Conservation (phyloP, 129 eudicot genomes). For the Flaveria robusta region DNA sequence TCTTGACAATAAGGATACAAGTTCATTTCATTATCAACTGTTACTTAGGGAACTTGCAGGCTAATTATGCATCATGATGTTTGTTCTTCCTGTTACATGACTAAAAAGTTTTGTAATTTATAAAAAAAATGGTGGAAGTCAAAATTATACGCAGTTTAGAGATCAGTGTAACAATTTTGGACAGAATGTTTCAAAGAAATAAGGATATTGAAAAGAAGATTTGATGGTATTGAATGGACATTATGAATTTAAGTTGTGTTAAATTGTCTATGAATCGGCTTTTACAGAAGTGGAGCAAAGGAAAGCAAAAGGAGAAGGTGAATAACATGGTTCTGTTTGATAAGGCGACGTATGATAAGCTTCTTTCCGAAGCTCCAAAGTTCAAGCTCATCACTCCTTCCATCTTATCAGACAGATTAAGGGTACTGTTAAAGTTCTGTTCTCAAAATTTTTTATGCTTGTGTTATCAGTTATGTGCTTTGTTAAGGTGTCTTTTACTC, state of each 20-base stretch:
- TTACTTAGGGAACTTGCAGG: background rate
- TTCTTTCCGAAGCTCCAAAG: constrained; percentile 85
- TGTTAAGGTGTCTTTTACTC: background rate
- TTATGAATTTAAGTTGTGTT: background rate
- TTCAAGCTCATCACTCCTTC: constrained; percentile 87
- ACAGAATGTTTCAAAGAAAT: background rate
- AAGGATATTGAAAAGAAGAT: background rate
- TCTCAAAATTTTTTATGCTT: background rate
- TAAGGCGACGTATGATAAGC: constrained; percentile 89
- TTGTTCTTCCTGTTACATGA: background rate
- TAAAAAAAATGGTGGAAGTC: background rate
- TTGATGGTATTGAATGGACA: background rate
- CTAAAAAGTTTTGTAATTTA: background rate
- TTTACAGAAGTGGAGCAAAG: constrained; percentile 95
- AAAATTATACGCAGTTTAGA: background rate
- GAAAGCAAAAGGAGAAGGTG: constrained; percentile 99
- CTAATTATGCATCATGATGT: background rate
- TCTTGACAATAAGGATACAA: background rate
- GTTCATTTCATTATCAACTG: background rate
- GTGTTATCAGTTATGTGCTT: background rate
- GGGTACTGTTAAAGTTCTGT: constrained; percentile 45
- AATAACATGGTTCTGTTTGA: constrained; percentile 96
- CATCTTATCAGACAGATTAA: constrained; percentile 75
- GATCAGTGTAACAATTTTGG: background rate
- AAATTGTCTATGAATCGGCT: constrained; percentile 81